Base-by-base conservation (phyloP, 2,329 filamentous ascomycete species). In the Scedosporium aurantiacum region DNA sequence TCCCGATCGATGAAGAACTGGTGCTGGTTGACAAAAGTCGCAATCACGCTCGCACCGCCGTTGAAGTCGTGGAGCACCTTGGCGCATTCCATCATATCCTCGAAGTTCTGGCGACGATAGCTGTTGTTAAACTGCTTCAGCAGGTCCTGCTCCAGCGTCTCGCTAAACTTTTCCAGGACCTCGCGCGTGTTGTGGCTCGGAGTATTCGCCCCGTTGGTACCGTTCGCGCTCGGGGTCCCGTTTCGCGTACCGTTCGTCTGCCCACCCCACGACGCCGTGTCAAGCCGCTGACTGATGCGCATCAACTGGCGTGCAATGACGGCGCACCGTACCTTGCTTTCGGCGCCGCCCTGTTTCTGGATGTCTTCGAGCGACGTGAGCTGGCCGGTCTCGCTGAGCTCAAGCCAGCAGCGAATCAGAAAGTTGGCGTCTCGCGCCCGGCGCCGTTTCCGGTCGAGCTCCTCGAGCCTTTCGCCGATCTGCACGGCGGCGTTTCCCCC, bases 1-100 rank as follows among this genome's bases (percentile, higher is more conserved):
- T 91, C 94, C 27, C 92, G 83, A 71, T 97, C 94, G 70, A 99
- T 97, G 76, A 99, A 99, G 80, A 99, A 99, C 70, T 96, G 91
- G 75, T 99, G 95, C 73, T 99, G 94, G 71, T 99, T 99, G 70
- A 99, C 93, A 73, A 97, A 99, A 10, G 93, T 81, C 14, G 90
- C 93, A 73, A 97, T 96, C 63, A 97, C 94, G 71, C 92, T 97
- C 62, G 91, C 86, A 59, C 94, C 94, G 60, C 94, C 91, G 72
- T 93, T 96, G 79, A 99, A 99, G 74, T 97, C 94, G 71, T 94
- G 83, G 64, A 99, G 79, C 50, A 97, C 94, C 69, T 90, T 90
- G 61, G 95, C 90, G 71, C 94, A 99, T 71, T 97, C 94, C 76
- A 90, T 88, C 95, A 99, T 99, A 68, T 95, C 92, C 66, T 97